These are phyloP conservation scores for Pulveroboletus sp. DNA, from an alignment of 768 basidiomycete species.

Conservation along the genomic window DNA sequence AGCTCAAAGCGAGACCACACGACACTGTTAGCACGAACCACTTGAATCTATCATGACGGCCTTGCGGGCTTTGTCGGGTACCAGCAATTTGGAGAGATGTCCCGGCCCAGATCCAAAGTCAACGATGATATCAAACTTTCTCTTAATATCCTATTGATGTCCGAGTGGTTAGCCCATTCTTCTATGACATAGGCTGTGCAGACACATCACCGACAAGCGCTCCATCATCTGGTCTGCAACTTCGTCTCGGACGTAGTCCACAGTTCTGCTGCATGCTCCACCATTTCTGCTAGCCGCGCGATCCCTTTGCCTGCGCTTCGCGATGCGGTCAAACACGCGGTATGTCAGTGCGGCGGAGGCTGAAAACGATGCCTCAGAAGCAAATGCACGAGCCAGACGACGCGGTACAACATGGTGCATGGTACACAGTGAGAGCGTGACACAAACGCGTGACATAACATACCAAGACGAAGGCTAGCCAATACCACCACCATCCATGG, in stretches of 20 bases:
- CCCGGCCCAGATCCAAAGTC: constrained; percentile 92
- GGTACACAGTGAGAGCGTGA: constrained; percentile 10
- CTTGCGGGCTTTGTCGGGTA: constrained; percentile 62
- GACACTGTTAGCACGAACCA: constrained; percentile 44
- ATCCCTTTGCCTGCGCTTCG: constrained; percentile 77
- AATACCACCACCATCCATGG: constrained; percentile 14
- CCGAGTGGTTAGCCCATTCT: not conserved
- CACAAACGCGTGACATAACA: constrained; percentile 14
- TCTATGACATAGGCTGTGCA: constrained; percentile 1
- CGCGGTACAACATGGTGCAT: not conserved
- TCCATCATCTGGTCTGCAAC: constrained; percentile 91
- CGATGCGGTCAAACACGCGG: constrained; percentile 82
- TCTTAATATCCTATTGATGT: constrained; percentile 78
- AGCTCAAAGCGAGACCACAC: constrained; percentile 2
- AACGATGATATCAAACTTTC: constrained; percentile 72
- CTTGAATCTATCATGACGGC: constrained; percentile 86
- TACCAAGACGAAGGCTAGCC: not conserved
- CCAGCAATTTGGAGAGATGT: constrained; percentile 84
- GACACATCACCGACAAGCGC: constrained; percentile 66
- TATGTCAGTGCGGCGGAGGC: constrained; percentile 50
- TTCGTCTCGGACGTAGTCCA: constrained; percentile 91
- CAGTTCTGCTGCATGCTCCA: constrained; percentile 64
- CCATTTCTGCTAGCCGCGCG: constrained; percentile 57
- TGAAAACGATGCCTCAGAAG: constrained; percentile 45
- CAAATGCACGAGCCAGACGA: constrained; percentile 39